Evolutionary conservation across 441 rosid genomes (phyloP).

Genomic region (Mallotus japonicus): DNA sequence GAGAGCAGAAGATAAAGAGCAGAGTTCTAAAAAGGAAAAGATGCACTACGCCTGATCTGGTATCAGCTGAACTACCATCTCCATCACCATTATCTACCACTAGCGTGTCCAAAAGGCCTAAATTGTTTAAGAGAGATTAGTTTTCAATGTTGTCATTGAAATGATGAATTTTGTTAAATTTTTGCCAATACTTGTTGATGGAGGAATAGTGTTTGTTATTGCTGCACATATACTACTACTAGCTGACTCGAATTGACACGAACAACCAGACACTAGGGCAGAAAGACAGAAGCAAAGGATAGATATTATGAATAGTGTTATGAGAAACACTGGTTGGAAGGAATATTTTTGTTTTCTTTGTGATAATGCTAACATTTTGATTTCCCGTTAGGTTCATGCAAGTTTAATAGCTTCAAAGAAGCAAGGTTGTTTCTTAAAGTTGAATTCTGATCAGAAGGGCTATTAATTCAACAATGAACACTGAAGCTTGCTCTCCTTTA

Average conservation of each 20-base stretch:
- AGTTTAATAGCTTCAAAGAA: neutral
- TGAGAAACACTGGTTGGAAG: neutral
- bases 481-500: too few species aligned
- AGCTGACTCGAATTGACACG: neutral
- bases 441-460: neutral
- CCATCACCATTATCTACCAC: slow-evolving; percentile 15
- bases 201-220: neutral
- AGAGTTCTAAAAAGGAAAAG: slow-evolving; percentile 43
- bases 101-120: slow-evolving; percentile 29
- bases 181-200: neutral
- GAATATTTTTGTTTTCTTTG: neutral
- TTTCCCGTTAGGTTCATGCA: neutral
- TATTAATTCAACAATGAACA: too few species aligned
- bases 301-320: neutral
- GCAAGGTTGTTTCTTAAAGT: neutral
- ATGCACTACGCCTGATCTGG: slow-evolving; percentile 24
- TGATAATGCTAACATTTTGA: neutral
- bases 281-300: too few species aligned
- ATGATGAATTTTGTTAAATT: neutral
- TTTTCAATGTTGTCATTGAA: neutral
- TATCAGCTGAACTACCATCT: slow-evolving; percentile 6
- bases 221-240: neutral
- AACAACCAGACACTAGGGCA: neutral
- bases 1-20: slow-evolving; percentile 13
- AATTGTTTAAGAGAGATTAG: slow-evolving; percentile 17